phyloP scores from a whole-genome alignment of 192 early-diverging fungal genomes.

The Chytriomyces confervae region DNA sequence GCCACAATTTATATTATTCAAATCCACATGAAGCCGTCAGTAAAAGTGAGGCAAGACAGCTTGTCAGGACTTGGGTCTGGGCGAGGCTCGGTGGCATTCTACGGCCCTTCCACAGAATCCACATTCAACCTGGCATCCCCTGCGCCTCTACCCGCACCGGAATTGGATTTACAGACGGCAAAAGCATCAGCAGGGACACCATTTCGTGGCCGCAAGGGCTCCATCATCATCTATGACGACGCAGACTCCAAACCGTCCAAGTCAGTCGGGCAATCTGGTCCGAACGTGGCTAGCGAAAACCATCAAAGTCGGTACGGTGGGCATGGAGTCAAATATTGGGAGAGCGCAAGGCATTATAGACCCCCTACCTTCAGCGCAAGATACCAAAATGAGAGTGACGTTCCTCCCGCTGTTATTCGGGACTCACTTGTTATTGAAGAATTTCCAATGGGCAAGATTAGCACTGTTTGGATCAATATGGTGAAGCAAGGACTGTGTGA shows the following conservation, averaged over 20 bases:
- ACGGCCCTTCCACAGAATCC: conserved; percentile 28
- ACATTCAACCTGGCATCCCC: conserved; percentile 18
- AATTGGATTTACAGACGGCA: conserved; percentile 14
- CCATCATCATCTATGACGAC: conserved; percentile 71
- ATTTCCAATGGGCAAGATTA: conserved; percentile 62
- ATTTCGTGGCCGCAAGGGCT: conserved; percentile 56
- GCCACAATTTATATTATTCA: conserved; percentile 56
- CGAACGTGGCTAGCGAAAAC: conserved; percentile 14
- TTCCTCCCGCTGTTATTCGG: conserved; percentile 64
- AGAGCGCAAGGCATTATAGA: conserved; percentile 57
- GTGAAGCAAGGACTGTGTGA: conserved; percentile 68
- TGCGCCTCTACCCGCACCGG: background rate
- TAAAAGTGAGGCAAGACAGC: conserved; percentile 15
- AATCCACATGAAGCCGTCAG: conserved; percentile 41
- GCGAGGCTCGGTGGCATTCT: conserved; percentile 4
- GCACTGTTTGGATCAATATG: conserved; percentile 75
- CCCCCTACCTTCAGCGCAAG: conserved; percentile 58
- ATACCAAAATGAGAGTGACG: conserved; percentile 62
- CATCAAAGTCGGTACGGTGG: background rate
- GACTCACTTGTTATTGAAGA: conserved; percentile 69
- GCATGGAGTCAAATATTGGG: conserved; percentile 49
- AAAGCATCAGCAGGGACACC: conserved; percentile 17
- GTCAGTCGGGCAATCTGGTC: background rate
- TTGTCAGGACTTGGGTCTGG: background rate
- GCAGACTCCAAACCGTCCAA: conserved; percentile 1